A percentile compares a stretch with the other conserved stretches of the same genome.
Conservation (phyloP, 2,329 filamentous ascomycete genomes). For the Fusarium illudens region DNA sequence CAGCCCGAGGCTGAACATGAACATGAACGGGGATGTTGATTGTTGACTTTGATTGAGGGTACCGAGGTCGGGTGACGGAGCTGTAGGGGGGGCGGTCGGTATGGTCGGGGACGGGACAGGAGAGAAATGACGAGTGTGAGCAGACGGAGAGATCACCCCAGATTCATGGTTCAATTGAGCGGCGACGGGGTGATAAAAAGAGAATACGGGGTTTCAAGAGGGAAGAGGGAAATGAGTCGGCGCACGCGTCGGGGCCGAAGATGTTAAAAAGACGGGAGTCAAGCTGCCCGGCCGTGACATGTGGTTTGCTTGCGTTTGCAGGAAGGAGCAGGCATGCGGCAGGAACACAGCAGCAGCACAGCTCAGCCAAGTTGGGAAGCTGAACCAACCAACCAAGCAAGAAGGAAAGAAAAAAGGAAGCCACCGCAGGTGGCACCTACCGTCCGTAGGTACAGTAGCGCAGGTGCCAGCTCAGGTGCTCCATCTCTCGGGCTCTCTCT, state of each 20-base stretch:
- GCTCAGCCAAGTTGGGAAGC: conserved; percentile 21
- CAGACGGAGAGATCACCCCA: conserved; percentile 31
- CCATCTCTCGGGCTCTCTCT: too few species aligned
- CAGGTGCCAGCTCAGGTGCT: not conserved
- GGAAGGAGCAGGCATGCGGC: not conserved
- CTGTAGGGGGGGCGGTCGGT: conserved; percentile 17
- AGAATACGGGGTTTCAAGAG: conserved; percentile 13
- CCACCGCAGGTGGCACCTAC: not conserved
- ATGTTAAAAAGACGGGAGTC: conserved; percentile 16
- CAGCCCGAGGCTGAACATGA: not conserved
- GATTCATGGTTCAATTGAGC: conserved; percentile 35
- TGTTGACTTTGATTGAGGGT: not conserved
- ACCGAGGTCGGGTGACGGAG: conserved; percentile 8
- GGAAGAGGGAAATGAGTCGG: conserved; percentile 28
- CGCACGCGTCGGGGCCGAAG: conserved; percentile 41
- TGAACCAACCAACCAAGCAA: conserved; percentile 23
- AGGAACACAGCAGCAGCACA: conserved; percentile 18
- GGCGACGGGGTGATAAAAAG: conserved; percentile 11
- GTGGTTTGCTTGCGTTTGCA: conserved; percentile 26
- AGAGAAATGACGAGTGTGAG: conserved; percentile 15
- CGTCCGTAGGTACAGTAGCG: not conserved
- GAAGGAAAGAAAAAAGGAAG: conserved; percentile 13
- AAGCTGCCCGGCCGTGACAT: conserved; percentile 39
- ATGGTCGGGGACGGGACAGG: conserved; percentile 14
- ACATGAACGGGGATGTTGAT: conserved; percentile 28